Evolutionary conservation across 139 green algal genomes (phyloP).

Genomic region (Mychonastes homosphaera): DNA sequence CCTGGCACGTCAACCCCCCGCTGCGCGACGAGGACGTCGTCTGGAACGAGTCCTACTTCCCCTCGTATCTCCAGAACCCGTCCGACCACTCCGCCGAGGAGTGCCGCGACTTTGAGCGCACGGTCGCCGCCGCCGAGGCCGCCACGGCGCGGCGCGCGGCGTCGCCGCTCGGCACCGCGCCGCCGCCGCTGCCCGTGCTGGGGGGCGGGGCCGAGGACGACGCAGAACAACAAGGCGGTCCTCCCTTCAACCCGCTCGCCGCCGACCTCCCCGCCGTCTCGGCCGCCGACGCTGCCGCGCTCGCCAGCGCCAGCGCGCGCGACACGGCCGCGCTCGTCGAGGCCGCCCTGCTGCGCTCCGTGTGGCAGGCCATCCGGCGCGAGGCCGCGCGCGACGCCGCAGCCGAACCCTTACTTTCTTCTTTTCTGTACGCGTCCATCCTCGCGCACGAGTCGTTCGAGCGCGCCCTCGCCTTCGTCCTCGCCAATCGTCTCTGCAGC

Average conservation of each 20-base stretch:
- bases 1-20: too few relatives aligned
- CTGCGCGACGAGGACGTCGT: slow-evolving; percentile 19
- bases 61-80: slow-evolving; percentile 14
- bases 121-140: slow-evolving; percentile 6
- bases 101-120: slow-evolving; percentile 14
- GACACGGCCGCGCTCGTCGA: too few relatives aligned
- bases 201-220: background rate
- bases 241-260: too few relatives aligned
- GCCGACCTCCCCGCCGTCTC: too few relatives aligned
- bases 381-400: slow-evolving; percentile 44
- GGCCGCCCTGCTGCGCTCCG: background rate
- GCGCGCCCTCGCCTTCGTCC: slow-evolving; percentile 74
- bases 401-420: slow-evolving; percentile 77
- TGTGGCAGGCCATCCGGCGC: slow-evolving; percentile 12
- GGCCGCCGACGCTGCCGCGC: too few relatives aligned
- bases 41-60: slow-evolving; percentile 13
- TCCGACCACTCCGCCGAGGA: slow-evolving; percentile 4
- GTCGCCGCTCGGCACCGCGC: background rate
- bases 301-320: too few relatives aligned
- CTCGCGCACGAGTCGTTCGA: slow-evolving; percentile 79
- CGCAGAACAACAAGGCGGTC: too few relatives aligned
- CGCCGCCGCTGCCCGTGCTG: background rate
- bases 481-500: slow-evolving; percentile 88
- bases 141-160: background rate
- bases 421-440: slow-evolving; percentile 87